Evolutionary conservation across 352 stramenopile species (phyloP).

Genomic region (Globisporangium spiculum): DNA sequence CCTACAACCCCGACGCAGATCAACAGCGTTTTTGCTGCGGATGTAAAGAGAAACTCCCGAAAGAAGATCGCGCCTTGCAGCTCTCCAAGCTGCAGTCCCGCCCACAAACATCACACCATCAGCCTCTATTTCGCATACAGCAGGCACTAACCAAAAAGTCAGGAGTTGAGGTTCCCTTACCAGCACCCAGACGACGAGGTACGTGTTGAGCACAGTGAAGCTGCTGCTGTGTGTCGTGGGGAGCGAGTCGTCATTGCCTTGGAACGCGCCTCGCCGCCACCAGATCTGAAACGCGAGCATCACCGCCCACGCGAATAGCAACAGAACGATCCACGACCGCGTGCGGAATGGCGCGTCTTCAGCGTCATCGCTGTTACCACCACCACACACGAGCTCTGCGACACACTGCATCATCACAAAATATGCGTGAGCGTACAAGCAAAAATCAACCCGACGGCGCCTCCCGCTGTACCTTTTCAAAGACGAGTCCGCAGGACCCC

Average conservation of each 20-base stretch:
- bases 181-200: slow-evolving; percentile 18
- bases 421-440: neutral
- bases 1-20: slow-evolving; percentile 8
- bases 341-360: neutral
- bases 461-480: slow-evolving; percentile 34
- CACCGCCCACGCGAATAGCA: slow-evolving; percentile 21
- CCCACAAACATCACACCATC: neutral
- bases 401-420: slow-evolving; percentile 12
- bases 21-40: neutral
- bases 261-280: slow-evolving; percentile 17
- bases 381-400: slow-evolving; percentile 14
- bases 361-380: neutral
- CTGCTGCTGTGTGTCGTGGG: neutral
- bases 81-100: slow-evolving; percentile 13
- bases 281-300: slow-evolving; percentile 17
- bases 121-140: neutral
- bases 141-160: neutral
- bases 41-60: slow-evolving; percentile 9
- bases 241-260: neutral
- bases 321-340: slow-evolving; percentile 13
- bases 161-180: slow-evolving; percentile 5
- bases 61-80: slow-evolving; percentile 23
- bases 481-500: slow-evolving; percentile 23
- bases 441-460: neutral
- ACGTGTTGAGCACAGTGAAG: slow-evolving; percentile 10